Evolutionary conservation across 139 green algal genomes (phyloP), one percentile per base, ranked within the genome.

Genomic region (Chara braunii): DNA sequence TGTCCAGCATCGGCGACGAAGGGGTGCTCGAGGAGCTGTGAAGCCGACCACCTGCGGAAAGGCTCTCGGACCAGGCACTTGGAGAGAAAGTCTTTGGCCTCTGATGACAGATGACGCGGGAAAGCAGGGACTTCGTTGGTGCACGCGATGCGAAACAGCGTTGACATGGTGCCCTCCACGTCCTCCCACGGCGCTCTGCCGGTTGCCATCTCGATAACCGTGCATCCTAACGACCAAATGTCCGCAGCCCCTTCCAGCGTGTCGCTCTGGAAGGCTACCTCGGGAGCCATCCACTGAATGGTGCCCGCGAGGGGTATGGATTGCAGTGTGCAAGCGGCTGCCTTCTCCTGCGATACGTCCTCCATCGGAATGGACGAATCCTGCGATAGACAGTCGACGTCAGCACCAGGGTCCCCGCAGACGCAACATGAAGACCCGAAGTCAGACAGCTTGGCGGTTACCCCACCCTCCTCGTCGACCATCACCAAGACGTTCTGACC

Each of bases 251-350:
- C 28, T 18, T 26, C 34, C n/a, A 44, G 31, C n/a, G n/a, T n/a
- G n/a, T n/a, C n/a, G n/a, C n/a, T n/a, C n/a, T 61, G 26, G 6
- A 7, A 14, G 8, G 59, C 33, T 14, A 70, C 65, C 81, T 98
- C 92, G 6, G 92, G 92, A 0, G 92, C 92, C 92, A 98, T 98
- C 92, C 92, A 98, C 83, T 94, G 94, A 5, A 90, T 84, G 2
- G 92, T 97, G 44, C 92, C 92, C 36, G 87, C 86, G 31, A 97
- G 60, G 30, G n/a, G n/a, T n/a, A n/a, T n/a, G n/a, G n/a, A n/a
- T n/a, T n/a, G n/a, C n/a, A n/a, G n/a, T n/a, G n/a, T n/a, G n/a
- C n/a, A n/a, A n/a, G n/a, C n/a, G n/a, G n/a, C n/a, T n/a, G n/a
- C n/a, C n/a, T n/a, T n/a, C n/a, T n/a, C n/a, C n/a, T n/a, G n/a